A percentile compares a stretch with the other conserved stretches of the same genome.
Conservation (phyloP, 495 filamentous ascomycete species). For the Lentithecium fluviatile region DNA sequence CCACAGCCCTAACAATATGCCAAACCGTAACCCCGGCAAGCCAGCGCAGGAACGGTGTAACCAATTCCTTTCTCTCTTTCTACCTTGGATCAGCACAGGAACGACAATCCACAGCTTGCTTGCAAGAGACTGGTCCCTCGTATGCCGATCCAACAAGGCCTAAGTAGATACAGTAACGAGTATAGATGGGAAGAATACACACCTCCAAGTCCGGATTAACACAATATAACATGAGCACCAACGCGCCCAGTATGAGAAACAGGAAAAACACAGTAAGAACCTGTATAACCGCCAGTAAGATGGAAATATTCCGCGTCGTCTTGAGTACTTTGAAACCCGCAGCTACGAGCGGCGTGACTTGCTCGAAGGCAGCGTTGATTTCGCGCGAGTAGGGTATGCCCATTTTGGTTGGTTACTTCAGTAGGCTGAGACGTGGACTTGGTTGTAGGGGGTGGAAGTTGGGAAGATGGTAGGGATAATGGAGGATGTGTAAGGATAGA, state of each 20-base stretch:
- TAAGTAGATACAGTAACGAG: too few species aligned
- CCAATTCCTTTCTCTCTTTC: conserved; percentile 28
- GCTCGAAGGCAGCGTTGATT: conserved; percentile 42
- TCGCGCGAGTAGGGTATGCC: conserved; percentile 41
- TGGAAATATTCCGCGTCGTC: conserved; percentile 39
- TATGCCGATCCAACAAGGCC: too few species aligned
- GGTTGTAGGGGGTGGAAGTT: too few species aligned
- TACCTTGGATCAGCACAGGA: too few species aligned
- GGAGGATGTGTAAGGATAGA: not conserved
- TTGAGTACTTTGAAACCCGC: conserved; percentile 39
- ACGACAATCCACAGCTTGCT: too few species aligned
- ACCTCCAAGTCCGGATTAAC: conserved; percentile 37
- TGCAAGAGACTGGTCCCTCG: too few species aligned
- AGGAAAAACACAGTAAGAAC: conserved; percentile 35
- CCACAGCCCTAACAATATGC: not conserved
- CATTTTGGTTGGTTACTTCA: conserved; percentile 28
- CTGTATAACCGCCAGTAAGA: conserved; percentile 36
- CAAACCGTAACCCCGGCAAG: not conserved
- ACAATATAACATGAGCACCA: conserved; percentile 34
- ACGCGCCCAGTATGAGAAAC: conserved; percentile 21
- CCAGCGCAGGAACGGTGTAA: conserved; percentile 36
- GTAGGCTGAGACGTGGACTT: too few species aligned
- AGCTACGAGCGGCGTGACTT: conserved; percentile 43
- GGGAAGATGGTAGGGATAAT: too few species aligned
- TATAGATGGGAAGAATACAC: too few species aligned